phyloP scores from a whole-genome alignment of 805 yeast genomes.

The Saturnispora sanitii region DNA sequence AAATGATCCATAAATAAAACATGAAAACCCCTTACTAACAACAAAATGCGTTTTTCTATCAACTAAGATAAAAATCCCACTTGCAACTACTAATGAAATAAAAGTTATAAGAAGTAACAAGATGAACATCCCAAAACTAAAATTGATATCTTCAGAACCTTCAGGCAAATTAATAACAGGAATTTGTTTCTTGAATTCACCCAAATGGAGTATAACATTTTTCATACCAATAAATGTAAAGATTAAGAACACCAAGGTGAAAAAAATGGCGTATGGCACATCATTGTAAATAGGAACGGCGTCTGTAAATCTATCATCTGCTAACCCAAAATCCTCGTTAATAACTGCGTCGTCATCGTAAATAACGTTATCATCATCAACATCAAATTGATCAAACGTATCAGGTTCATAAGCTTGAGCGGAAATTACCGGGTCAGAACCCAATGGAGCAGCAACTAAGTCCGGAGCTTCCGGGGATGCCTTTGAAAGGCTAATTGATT shows the following conservation, averaged over 20 bases:
- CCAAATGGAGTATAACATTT: conserved; percentile 7
- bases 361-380: conserved; percentile 2
- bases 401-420: conserved; percentile 9
- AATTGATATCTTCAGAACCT: conserved; percentile 2
- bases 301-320: conserved; percentile 57
- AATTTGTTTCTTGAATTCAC: conserved; percentile 2
- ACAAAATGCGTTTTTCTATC: conserved; percentile 55
- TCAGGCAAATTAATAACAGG: neutral
- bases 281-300: conserved; percentile 59
- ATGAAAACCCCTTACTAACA: conserved; percentile 61
- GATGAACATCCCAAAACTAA: conserved; percentile 30
- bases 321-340: conserved; percentile 6
- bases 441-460: neutral
- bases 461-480: neutral
- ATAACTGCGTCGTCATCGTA: conserved; percentile 3
- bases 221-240: conserved; percentile 8
- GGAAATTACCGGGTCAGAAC: neutral
- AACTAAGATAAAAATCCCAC: conserved; percentile 49
- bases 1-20: conserved; percentile 54
- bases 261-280: conserved; percentile 48
- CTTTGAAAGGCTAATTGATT: neutral
- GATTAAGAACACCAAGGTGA: neutral
- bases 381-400: neutral
- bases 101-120: conserved; percentile 57
- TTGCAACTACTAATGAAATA: conserved; percentile 49